Conservation (phyloP, 352 stramenopile species). For the Ophiocytium majus region DNA sequence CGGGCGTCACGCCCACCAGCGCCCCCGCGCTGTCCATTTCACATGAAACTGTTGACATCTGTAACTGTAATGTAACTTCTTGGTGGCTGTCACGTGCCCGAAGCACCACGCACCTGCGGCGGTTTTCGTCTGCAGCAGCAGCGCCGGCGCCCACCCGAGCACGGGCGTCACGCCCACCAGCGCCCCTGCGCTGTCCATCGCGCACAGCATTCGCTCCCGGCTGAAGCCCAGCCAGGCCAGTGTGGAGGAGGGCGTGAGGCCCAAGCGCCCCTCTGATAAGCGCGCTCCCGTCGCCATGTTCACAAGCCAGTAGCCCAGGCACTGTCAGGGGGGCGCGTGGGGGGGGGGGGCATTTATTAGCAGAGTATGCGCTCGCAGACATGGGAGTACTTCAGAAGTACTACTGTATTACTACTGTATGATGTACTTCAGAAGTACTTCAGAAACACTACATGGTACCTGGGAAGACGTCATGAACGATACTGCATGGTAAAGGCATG, state of each 20-base stretch:
- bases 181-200: constrained; percentile 55
- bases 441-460: too few species aligned
- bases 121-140: constrained; percentile 22
- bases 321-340: constrained; percentile 32
- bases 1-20: constrained; percentile 44
- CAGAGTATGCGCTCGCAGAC: neutral
- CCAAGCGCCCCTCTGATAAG: constrained; percentile 41
- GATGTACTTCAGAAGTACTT: too few species aligned
- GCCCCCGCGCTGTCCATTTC: constrained; percentile 54
- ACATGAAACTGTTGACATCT: too few species aligned
- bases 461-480: too few species aligned
- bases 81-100: too few species aligned
- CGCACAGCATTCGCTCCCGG: constrained; percentile 52
- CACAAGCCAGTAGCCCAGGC: constrained; percentile 54
- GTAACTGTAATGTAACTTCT: too few species aligned
- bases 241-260: constrained; percentile 34
- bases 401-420: neutral
- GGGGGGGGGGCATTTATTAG: constrained; percentile 1
- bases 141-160: neutral
- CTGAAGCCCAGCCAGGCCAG: constrained; percentile 58
- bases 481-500: too few species aligned
- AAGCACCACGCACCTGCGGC: neutral
- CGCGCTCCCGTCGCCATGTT: constrained; percentile 38
- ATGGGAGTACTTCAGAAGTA: too few species aligned
- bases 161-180: constrained; percentile 47